Evolutionary conservation across 495 filamentous ascomycete genomes (phyloP), one percentile per base, ranked within the genome.

Genomic region (Tuber umbilicatum): DNA sequence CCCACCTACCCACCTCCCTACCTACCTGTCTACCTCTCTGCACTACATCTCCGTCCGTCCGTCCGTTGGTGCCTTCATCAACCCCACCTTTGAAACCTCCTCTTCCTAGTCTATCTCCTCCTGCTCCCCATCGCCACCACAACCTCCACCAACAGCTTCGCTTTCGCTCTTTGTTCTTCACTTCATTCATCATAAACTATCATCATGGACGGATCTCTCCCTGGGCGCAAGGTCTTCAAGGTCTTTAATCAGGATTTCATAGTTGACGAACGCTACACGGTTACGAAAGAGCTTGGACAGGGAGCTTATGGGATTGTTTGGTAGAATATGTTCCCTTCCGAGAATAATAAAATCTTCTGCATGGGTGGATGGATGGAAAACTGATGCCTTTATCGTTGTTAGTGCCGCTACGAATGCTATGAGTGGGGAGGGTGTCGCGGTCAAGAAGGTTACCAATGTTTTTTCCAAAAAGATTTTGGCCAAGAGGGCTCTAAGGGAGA

Each of bases 191-290:
- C 37, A 79, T 72, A 45, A 45, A 72, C 69, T 3, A 14, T 70
- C 73, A 79, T 64, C 67, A 79, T 81, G 79, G 80, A 81, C 73
- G 73, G 64, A 47, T 75, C 79, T 83, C 86, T 96, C 71, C 89
- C 90, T 78, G 92, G 92, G 82, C 92, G 94, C 83, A 97, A 96
- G 87, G 88, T 94, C 84, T 99, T 98, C 89, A 98, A 98, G 91
- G 95, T 98, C 82, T 99, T 99, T 87, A 97, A 97, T 88, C 95
- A 99, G 84, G 95, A 99, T 86, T 99, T 99, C 82, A 91, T 97
- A 78, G 95, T 99, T 76, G 96, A 97, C 83, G 94, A 98, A 85
- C 89, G 96, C 71, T 99, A 99, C 86, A 97, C 91, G 82, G 95
- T 99, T 76, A 99, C 94, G 72, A 99, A 99, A 87, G 95, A 99